phyloP scores from a whole-genome alignment of 169 alveolate genomes.

The Cryptosporidium meleagridis region DNA sequence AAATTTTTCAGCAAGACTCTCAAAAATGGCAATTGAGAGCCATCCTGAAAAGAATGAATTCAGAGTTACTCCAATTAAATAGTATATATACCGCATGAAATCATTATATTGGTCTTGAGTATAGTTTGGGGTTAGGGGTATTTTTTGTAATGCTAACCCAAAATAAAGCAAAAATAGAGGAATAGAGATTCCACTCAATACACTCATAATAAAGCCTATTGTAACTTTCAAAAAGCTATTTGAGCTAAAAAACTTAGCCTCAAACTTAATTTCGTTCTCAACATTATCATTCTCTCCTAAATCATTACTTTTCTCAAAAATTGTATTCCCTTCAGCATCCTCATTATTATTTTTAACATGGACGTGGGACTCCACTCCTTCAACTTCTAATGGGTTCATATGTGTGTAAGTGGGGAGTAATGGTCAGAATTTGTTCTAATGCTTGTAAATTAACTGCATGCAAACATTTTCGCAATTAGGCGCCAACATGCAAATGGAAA shows the following conservation, averaged over 20 bases:
- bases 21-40: slow-evolving; percentile 66
- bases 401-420: background rate
- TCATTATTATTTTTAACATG: background rate
- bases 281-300: background rate
- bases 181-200: slow-evolving; percentile 38
- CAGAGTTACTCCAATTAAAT: slow-evolving; percentile 39
- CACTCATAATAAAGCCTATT: slow-evolving; percentile 35
- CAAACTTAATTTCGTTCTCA: slow-evolving; percentile 6
- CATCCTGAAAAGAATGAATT: slow-evolving; percentile 53
- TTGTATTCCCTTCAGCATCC: background rate
- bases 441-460: background rate
- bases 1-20: slow-evolving; percentile 31
- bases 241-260: background rate
- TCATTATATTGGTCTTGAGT: slow-evolving; percentile 33
- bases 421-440: background rate
- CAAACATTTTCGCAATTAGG: background rate
- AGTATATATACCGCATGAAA: slow-evolving; percentile 29
- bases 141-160: slow-evolving; percentile 64
- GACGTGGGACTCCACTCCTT: background rate
- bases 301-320: background rate
- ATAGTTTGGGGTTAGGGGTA: slow-evolving; percentile 10
- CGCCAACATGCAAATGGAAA: background rate
- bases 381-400: background rate
- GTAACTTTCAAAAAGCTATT: background rate
- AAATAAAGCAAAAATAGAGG: slow-evolving; percentile 58